phyloP scores from a whole-genome alignment of 78 protist species.

The Dictyostelium purpureum region DNA sequence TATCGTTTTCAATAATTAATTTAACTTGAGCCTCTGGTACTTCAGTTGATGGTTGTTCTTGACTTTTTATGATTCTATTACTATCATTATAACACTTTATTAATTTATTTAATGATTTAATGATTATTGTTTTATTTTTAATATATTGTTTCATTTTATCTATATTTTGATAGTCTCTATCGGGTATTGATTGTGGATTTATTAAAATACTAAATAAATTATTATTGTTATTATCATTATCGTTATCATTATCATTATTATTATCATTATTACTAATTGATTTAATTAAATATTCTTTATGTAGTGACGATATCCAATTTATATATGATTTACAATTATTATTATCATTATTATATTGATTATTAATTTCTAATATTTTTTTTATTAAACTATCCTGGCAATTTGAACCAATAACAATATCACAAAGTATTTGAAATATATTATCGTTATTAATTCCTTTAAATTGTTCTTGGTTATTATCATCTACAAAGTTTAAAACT shows the following conservation, averaged over 20 bases:
- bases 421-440: conserved; percentile 32
- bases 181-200: conserved; percentile 2
- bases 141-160: conserved; percentile 5
- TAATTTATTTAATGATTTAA: conserved; percentile 1
- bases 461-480: background rate
- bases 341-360: background rate
- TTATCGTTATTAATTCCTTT: conserved; percentile 7
- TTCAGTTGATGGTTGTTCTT: background rate
- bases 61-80: background rate
- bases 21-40: background rate
- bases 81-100: background rate
- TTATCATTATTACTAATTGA: background rate
- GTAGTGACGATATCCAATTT: conserved; percentile 10
- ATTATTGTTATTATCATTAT: background rate
- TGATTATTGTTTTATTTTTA: background rate
- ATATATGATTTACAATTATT: background rate
- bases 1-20: conserved; percentile 21
- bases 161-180: background rate
- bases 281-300: conserved; percentile 35
- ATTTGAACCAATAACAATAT: conserved; percentile 49
- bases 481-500: background rate
- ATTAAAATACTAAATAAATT: background rate
- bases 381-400: conserved; percentile 9
- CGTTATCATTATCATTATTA: background rate
- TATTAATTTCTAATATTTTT: conserved; percentile 4